These are phyloP conservation scores for Hemerocallis citrina DNA, from an alignment of 106 monocot genomes.

Conservation along the genomic window DNA sequence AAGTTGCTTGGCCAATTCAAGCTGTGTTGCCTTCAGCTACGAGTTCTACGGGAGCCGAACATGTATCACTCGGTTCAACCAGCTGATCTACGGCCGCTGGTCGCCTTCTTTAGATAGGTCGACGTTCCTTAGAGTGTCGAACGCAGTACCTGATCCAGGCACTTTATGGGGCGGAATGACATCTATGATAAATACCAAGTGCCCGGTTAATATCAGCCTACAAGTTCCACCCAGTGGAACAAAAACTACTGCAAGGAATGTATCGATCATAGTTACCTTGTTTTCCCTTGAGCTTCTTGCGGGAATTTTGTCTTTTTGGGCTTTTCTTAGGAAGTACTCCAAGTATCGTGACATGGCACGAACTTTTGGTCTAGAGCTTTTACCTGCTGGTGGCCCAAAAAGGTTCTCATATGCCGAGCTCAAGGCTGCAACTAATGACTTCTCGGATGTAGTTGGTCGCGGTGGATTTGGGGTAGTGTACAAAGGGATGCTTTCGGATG, in stretches of 20 bases:
- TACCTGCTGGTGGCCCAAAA: constrained; percentile 55
- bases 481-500: constrained; percentile 42
- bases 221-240: constrained; percentile 23
- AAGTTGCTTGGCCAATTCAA: constrained; percentile 23
- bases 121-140: constrained; percentile 38
- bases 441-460: constrained; percentile 39
- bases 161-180: constrained; percentile 57
- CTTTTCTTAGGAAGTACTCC: constrained; percentile 58
- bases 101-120: constrained; percentile 32
- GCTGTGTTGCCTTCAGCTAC: constrained; percentile 55
- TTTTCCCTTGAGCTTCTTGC: constrained; percentile 55
- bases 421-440: constrained; percentile 45
- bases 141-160: constrained; percentile 12
- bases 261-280: constrained; percentile 31
- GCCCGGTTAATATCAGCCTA: constrained; percentile 35
- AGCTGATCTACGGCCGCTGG: constrained; percentile 41
- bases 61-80: constrained; percentile 17
- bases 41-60: constrained; percentile 14
- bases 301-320: constrained; percentile 58
- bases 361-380: constrained; percentile 50
- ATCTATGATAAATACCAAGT: constrained; percentile 37
- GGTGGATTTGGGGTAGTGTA: constrained; percentile 57
- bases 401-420: constrained; percentile 53
- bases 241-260: constrained; percentile 24
- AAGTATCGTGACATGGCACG: constrained; percentile 79